Evolutionary conservation across 129 eudicot species (phyloP).

Genomic region (Tagetes erecta): DNA sequence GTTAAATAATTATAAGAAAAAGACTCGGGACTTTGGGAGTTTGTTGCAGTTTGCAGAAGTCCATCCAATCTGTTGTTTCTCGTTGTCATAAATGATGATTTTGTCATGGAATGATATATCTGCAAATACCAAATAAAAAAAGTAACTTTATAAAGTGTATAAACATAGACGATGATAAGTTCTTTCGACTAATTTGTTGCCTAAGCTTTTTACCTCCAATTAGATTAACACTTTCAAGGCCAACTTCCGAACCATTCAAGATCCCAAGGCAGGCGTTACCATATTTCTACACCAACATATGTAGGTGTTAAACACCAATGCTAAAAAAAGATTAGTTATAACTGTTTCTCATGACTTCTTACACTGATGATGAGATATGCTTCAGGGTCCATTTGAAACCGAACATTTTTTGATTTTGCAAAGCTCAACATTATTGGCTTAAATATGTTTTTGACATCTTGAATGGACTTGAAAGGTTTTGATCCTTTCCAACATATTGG

Average conservation of each 20-base stretch:
- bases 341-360: neutral
- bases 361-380: conserved; percentile 24
- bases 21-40: neutral
- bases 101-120: conserved; percentile 26
- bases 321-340: neutral
- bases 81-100: conserved; percentile 25
- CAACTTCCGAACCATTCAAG: conserved; percentile 1
- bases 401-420: conserved; percentile 11
- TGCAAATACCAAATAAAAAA: conserved; percentile 18
- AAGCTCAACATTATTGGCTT: conserved; percentile 9
- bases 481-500: conserved; percentile 20
- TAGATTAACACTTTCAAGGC: conserved; percentile 6
- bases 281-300: conserved; percentile 13
- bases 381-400: conserved; percentile 19
- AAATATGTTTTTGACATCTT: conserved; percentile 22
- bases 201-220: conserved; percentile 15
- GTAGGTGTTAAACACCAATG: neutral
- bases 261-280: conserved; percentile 28
- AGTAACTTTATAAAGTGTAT: neutral
- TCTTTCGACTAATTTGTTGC: neutral
- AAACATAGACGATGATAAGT: neutral
- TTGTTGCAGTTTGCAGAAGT: conserved; percentile 17
- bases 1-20: neutral
- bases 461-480: conserved; percentile 13
- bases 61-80: conserved; percentile 25